phyloP scores from a whole-genome alignment of 148 eudicot species.

The Spergularia bocconei region DNA sequence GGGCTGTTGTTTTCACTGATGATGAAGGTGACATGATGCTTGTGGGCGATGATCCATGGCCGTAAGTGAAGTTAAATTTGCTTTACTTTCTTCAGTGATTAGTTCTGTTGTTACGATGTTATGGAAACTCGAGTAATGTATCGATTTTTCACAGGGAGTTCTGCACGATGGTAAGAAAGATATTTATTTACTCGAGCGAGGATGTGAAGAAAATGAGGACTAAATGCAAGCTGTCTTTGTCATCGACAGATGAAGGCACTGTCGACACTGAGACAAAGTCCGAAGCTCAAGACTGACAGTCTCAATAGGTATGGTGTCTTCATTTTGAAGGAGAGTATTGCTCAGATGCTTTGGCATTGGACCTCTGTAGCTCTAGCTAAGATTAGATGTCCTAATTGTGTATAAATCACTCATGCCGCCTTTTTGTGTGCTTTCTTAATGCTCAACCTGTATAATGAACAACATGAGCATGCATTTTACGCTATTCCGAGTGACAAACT shows the following conservation, averaged over 20 bases:
- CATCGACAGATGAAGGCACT: constrained; percentile 44
- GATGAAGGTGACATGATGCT: constrained; percentile 98
- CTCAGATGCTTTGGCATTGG: not conserved
- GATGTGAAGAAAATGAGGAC: constrained; percentile 78
- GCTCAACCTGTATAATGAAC: constrained; percentile 28
- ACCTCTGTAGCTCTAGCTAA: constrained; percentile 9
- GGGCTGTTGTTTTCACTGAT: constrained; percentile 80
- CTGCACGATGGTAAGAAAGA: constrained; percentile 70
- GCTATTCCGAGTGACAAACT: constrained; percentile 12
- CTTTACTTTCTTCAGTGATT: not conserved
- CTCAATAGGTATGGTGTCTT: constrained; percentile 6
- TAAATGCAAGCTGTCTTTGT: constrained; percentile 37
- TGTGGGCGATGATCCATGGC: constrained; percentile 89
- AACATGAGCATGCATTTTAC: constrained; percentile 5
- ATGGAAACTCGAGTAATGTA: not conserved
- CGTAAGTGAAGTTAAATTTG: constrained; percentile 46
- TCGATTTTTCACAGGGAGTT: constrained; percentile 57
- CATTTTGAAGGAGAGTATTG: constrained; percentile 18
- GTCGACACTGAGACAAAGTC: constrained; percentile 43
- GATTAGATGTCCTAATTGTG: constrained; percentile 28
- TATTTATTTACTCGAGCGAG: constrained; percentile 57
- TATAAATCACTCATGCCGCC: constrained; percentile 20
- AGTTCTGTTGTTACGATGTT: no score
- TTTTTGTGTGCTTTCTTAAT: constrained; percentile 24
- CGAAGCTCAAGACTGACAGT: constrained; percentile 29